Percentiles rank a stretch among this genome's conserved stretches.
Conservation (phyloP, 768 basidiomycete species). For the Tremella yokohamensis region DNA sequence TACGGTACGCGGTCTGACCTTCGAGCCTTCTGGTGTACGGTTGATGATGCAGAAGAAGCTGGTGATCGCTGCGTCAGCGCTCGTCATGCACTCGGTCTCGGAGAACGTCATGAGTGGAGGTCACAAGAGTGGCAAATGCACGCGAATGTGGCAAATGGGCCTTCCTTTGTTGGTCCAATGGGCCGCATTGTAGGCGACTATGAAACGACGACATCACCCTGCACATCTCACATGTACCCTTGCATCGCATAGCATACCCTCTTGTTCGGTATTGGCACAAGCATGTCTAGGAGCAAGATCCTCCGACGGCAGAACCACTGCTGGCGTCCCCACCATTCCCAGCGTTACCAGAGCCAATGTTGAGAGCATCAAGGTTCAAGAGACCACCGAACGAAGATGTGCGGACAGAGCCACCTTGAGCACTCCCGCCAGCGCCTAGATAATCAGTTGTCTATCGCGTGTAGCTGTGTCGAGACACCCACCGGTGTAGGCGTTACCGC, state of each 20-base stretch:
- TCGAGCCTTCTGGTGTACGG: no score
- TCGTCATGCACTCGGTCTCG: not conserved
- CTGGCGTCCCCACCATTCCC: slow-evolving; percentile 38
- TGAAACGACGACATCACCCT: no score
- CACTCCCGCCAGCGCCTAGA: slow-evolving; percentile 31
- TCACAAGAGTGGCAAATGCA: no score
- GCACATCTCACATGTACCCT: no score
- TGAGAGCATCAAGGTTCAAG: slow-evolving; percentile 37
- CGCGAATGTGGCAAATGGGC: no score
- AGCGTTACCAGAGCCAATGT: slow-evolving; percentile 38
- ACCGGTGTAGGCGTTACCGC: slow-evolving; percentile 29
- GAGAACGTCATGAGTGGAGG: slow-evolving; percentile 13
- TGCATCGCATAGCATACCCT: no score
- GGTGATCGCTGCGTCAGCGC: slow-evolving; percentile 17
- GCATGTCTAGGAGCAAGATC: slow-evolving; percentile 13
- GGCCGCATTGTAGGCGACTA: no score
- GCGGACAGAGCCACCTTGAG: slow-evolving; percentile 29
- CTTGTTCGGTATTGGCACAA: no score
- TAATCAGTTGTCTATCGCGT: not conserved
- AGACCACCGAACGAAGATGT: slow-evolving; percentile 23
- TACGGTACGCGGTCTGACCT: no score
- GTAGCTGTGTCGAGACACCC: not conserved
- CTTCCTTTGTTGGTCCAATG: no score
- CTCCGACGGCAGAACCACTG: slow-evolving; percentile 35
- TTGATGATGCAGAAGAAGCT: not conserved